phyloP scores from a whole-genome alignment of 2,329 filamentous ascomycete species.

The Tolypocladium capitatum region DNA sequence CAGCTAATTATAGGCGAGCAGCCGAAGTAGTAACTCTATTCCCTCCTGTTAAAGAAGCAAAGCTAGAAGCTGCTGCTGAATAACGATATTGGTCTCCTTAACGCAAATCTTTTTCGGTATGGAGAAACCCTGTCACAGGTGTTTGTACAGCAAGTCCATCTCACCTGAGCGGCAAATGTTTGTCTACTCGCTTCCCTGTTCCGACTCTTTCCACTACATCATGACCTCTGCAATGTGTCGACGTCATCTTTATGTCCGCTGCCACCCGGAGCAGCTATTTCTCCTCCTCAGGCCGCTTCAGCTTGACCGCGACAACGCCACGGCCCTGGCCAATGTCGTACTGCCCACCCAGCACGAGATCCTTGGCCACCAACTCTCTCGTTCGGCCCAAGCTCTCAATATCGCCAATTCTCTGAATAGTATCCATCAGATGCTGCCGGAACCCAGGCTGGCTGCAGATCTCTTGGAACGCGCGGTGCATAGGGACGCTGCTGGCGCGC shows the following conservation, averaged over 20 bases:
- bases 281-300: constrained; percentile 28
- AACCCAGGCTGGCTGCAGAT: constrained; percentile 71
- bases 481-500: constrained; percentile 85
- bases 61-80: no score
- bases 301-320: constrained; percentile 26
- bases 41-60: no score
- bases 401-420: constrained; percentile 71
- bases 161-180: background rate
- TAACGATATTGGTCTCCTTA: no score
- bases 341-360: constrained; percentile 72
- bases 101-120: no score
- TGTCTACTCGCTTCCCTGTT: background rate
- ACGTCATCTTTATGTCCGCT: background rate
- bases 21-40: no score
- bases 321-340: constrained; percentile 47
- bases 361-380: constrained; percentile 91
- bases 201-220: no score
- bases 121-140: background rate
- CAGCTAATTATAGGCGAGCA: no score
- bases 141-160: background rate
- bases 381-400: constrained; percentile 91
- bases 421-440: constrained; percentile 67
- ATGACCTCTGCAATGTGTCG: background rate
- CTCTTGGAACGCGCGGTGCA: constrained; percentile 82
- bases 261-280: background rate